Percentiles rank a stretch among this genome's conserved stretches.
Conservation (phyloP, 2,329 filamentous ascomycete genomes). For the Chrysoporthe austroafricana region DNA sequence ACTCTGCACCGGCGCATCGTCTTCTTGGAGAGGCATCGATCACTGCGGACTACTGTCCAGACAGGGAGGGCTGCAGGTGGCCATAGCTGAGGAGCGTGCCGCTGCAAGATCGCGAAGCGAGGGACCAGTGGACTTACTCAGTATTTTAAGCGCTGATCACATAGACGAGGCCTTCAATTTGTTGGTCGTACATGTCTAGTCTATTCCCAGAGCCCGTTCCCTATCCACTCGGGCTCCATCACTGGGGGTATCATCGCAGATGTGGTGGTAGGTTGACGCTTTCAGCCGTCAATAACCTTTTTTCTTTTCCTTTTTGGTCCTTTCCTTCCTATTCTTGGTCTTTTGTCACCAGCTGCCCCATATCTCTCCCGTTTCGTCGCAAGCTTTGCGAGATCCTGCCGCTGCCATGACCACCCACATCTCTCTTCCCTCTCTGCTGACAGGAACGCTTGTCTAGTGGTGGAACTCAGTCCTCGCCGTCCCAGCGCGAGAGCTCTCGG, state of each 20-base stretch:
- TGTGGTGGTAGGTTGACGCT: too few relatives aligned
- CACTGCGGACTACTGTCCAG: background rate
- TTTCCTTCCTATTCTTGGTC: too few relatives aligned
- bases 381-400: background rate
- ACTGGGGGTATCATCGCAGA: too few relatives aligned
- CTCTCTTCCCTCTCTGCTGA: background rate
- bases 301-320: too few relatives aligned
- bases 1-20: background rate
- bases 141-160: too few relatives aligned
- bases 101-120: background rate
- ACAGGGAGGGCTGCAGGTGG: background rate
- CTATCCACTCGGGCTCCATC: too few relatives aligned
- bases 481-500: slow-evolving; percentile 11
- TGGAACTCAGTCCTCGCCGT: background rate
- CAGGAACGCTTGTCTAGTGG: background rate
- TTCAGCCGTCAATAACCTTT: too few relatives aligned
- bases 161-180: too few relatives aligned
- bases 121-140: background rate
- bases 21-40: background rate
- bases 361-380: too few relatives aligned
- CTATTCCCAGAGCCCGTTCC: background rate
- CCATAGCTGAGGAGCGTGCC: background rate
- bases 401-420: background rate
- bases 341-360: too few relatives aligned
- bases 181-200: background rate